phyloP scores from a whole-genome alignment of 73 alveolate genomes.

The Diophrys sp. region DNA sequence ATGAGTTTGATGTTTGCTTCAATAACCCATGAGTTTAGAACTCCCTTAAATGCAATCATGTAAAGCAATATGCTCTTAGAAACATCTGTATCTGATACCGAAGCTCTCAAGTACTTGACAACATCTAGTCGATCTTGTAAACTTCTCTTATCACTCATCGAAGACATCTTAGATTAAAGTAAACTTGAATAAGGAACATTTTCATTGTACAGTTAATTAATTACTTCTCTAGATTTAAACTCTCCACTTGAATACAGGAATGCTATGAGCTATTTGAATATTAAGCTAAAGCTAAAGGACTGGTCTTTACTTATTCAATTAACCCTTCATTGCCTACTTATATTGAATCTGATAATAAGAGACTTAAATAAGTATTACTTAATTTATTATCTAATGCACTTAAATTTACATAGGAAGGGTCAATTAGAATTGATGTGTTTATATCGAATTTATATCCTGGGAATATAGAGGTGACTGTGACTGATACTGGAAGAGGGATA shows the following conservation, averaged over 20 bases:
- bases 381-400: conserved; percentile 15
- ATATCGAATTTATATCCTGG: not conserved
- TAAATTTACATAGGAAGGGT: conserved; percentile 17
- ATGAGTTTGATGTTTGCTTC: conserved; percentile 10
- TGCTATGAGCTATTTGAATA: conserved; percentile 1
- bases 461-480: not conserved
- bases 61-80: not conserved
- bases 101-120: not conserved
- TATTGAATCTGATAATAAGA: conserved; percentile 6
- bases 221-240: no score
- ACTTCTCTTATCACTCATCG: not conserved
- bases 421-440: not conserved
- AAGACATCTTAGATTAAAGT: conserved; percentile 1
- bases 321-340: not conserved
- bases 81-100: not conserved
- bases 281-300: not conserved
- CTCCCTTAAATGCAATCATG: conserved; percentile 15
- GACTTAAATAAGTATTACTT: conserved; percentile 13
- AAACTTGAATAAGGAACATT: conserved; percentile 8
- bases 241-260: not conserved
- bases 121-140: not conserved
- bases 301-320: not conserved
- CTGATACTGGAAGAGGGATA: conserved; percentile 53
- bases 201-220: not conserved
- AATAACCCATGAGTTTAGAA: conserved; percentile 25